These are phyloP conservation scores for Malus asiatica DNA, from an alignment of 306 rosid genomes.

Conservation along the genomic window DNA sequence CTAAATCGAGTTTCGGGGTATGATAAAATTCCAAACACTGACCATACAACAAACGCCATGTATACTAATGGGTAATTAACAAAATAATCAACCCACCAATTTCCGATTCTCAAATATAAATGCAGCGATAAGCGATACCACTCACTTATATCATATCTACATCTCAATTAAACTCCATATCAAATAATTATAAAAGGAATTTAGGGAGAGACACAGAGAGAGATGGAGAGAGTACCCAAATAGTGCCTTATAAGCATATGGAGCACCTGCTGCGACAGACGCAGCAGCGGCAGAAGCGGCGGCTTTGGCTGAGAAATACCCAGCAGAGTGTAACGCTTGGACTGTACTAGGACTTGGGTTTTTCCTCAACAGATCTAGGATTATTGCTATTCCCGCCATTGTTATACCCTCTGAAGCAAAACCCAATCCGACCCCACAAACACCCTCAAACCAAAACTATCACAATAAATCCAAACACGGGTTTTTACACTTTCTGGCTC, in stretches of 20 bases:
- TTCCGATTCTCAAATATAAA: neutral
- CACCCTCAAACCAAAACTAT: neutral
- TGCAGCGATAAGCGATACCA: neutral
- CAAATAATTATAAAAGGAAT: neutral
- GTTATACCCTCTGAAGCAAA: conserved; percentile 10
- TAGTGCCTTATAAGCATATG: conserved; percentile 49
- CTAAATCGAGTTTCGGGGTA: neutral
- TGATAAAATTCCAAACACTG: neutral
- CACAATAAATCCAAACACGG: neutral
- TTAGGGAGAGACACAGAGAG: neutral
- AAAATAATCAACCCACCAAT: neutral
- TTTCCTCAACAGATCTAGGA: conserved; percentile 67
- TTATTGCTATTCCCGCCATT: conserved; percentile 74
- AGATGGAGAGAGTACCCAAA: conserved; percentile 43
- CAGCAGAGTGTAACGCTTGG: conserved; percentile 44
- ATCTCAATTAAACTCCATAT: neutral
- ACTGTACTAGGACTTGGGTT: conserved; percentile 29
- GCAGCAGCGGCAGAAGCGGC: conserved; percentile 54
- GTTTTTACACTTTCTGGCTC: neutral
- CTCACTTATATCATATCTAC: neutral
- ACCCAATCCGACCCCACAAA: conserved; percentile 16
- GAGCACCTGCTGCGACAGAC: conserved; percentile 42
- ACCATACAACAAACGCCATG: neutral
- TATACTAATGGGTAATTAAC: neutral
- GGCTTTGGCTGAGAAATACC: conserved; percentile 52